Conservation (phyloP, 2,329 filamentous ascomycete species). For the Hypoxylon sp. region DNA sequence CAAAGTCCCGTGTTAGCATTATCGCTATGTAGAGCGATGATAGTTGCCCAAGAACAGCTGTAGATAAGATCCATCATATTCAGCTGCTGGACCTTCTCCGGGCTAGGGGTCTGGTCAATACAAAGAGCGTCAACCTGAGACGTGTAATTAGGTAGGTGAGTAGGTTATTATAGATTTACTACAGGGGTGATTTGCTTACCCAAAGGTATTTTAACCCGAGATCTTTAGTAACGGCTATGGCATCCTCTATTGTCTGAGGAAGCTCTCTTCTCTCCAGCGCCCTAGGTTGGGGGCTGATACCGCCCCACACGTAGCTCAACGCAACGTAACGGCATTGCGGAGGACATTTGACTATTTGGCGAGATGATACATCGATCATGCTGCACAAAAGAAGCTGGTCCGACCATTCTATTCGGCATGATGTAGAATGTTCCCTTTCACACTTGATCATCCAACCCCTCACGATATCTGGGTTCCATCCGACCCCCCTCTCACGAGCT, state of each 20-base stretch:
- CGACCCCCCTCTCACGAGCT: background rate
- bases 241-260: slow-evolving; percentile 19
- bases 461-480: slow-evolving; percentile 1
- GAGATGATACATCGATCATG: slow-evolving; percentile 22
- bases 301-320: slow-evolving; percentile 49
- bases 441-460: slow-evolving; percentile 9
- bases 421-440: slow-evolving; percentile 10
- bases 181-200: background rate
- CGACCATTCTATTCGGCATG: slow-evolving; percentile 15
- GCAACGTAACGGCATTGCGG: slow-evolving; percentile 14
- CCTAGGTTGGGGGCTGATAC: slow-evolving; percentile 47
- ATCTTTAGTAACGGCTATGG: slow-evolving; percentile 5
- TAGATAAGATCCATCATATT: slow-evolving; percentile 19
- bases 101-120: slow-evolving; percentile 15
- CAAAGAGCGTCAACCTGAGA: slow-evolving; percentile 15
- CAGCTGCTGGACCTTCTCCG: slow-evolving; percentile 7
- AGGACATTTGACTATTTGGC: slow-evolving; percentile 16
- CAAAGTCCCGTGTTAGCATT: slow-evolving; percentile 9
- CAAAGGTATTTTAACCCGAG: slow-evolving; percentile 12
- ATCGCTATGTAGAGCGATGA: slow-evolving; percentile 5
- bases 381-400: slow-evolving; percentile 10
- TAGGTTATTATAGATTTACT: background rate
- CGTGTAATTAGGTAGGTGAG: background rate
- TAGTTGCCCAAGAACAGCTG: slow-evolving; percentile 9
- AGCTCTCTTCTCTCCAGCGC: slow-evolving; percentile 11